These are phyloP conservation scores for Exophiala spinifera DNA, from an alignment of 2,329 filamentous ascomycete genomes.

Conservation along the genomic window DNA sequence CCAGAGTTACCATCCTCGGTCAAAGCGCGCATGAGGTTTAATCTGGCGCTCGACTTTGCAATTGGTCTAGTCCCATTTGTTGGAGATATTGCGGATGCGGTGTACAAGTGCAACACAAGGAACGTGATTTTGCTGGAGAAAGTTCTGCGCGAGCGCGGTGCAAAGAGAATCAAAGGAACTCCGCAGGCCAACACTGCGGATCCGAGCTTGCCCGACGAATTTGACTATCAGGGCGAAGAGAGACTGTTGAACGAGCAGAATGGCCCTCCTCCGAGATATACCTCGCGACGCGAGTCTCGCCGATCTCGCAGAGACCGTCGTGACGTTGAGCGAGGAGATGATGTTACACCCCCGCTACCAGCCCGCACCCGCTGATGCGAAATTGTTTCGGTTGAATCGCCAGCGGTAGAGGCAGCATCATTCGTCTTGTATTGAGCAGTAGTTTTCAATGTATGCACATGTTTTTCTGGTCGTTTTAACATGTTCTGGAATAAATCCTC, in stretches of 20 bases:
- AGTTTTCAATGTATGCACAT: background rate
- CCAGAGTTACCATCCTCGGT: slow-evolving; percentile 62
- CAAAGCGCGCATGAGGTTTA: slow-evolving; percentile 71
- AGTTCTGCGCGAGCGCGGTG: slow-evolving; percentile 42
- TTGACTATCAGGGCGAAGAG: slow-evolving; percentile 30
- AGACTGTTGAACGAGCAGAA: slow-evolving; percentile 26
- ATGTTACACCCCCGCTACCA: slow-evolving; percentile 20
- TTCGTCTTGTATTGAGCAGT: background rate
- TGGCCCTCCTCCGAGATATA: slow-evolving; percentile 23
- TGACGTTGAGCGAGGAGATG: slow-evolving; percentile 27
- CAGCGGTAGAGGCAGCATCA: background rate
- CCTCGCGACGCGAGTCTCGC: slow-evolving; percentile 29
- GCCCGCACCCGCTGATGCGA: slow-evolving; percentile 24
- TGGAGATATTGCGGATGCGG: slow-evolving; percentile 47
- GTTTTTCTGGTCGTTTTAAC: background rate
- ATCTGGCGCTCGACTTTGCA: slow-evolving; percentile 57
- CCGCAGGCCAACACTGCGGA: slow-evolving; percentile 33
- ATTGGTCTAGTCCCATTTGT: slow-evolving; percentile 52
- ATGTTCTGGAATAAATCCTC: no score
- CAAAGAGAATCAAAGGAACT: slow-evolving; percentile 33
- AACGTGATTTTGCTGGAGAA: slow-evolving; percentile 47
- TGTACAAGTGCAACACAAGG: slow-evolving; percentile 49
- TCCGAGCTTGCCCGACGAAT: slow-evolving; percentile 34
- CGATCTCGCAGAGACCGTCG: slow-evolving; percentile 30
- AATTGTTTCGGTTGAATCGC: background rate